These are phyloP conservation scores for Pythium myriotylum DNA, from an alignment of 352 stramenopile species.

Conservation along the genomic window DNA sequence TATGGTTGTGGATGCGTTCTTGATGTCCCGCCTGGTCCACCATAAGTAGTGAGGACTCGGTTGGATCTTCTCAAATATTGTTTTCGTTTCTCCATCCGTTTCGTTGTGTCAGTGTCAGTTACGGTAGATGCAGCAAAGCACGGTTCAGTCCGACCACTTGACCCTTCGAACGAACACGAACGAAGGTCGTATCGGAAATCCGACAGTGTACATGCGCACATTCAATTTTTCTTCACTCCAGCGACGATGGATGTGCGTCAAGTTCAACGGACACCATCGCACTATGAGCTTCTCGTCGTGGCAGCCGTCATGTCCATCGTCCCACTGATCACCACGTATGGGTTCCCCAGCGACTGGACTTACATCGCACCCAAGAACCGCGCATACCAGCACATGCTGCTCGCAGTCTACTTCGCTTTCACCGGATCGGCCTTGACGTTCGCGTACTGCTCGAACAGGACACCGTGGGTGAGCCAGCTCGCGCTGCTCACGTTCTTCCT, in stretches of 20 bases:
- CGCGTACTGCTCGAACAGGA: background rate
- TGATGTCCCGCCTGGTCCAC: no score
- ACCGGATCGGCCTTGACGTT: slow-evolving; percentile 7
- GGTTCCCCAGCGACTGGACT: slow-evolving; percentile 2
- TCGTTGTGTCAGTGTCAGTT: no score
- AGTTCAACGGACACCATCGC: background rate
- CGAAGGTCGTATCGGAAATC: no score
- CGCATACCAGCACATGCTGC: slow-evolving; percentile 16
- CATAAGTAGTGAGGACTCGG: no score
- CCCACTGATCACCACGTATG: background rate
- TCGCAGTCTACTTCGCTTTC: slow-evolving; percentile 14
- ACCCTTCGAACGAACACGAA: no score
- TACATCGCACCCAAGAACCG: slow-evolving; percentile 10
- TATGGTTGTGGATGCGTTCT: no score
- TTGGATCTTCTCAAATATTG: no score
- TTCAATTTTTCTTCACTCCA: no score
- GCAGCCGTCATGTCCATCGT: slow-evolving; percentile 1
- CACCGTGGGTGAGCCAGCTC: slow-evolving; percentile 3
- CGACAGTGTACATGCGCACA: no score
- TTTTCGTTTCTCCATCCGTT: background rate
- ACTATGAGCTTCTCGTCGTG: slow-evolving; percentile 1
- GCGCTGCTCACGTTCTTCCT: slow-evolving; percentile 13
- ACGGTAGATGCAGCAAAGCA: background rate
- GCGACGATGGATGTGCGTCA: no score
- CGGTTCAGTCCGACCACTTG: background rate